These are phyloP conservation scores for Botrytis pseudocinerea DNA, from an alignment of 2,329 filamentous ascomycete species.

Conservation along the genomic window DNA sequence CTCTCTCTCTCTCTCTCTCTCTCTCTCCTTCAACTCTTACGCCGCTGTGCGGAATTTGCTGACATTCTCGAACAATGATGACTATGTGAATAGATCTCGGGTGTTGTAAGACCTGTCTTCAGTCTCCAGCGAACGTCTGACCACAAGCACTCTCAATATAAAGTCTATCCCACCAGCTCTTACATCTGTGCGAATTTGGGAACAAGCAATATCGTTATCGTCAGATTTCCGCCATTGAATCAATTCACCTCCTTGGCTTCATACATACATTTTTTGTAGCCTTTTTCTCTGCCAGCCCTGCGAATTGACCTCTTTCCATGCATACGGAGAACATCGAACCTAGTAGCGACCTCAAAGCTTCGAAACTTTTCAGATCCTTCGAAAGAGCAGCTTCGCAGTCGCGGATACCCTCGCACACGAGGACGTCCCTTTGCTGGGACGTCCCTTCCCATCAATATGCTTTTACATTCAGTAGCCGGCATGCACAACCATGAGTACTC, in stretches of 20 bases:
- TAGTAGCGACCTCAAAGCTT: neutral
- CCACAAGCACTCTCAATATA: neutral
- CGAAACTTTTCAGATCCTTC: conserved; percentile 2
- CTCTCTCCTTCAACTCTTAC: conserved; percentile 1
- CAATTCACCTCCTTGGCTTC: conserved; percentile 9
- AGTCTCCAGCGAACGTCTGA: conserved; percentile 25
- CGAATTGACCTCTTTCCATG: conserved; percentile 11
- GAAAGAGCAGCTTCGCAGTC: conserved; percentile 5
- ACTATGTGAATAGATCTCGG: conserved; percentile 19
- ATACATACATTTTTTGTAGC: conserved; percentile 2
- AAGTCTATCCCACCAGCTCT: neutral
- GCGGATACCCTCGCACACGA: conserved; percentile 19
- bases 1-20: neutral
- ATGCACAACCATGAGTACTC: conserved; percentile 39
- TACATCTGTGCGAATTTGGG: conserved; percentile 6
- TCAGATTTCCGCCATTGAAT: neutral
- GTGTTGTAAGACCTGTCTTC: conserved; percentile 25
- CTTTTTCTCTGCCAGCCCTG: conserved; percentile 10
- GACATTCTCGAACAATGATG: conserved; percentile 26
- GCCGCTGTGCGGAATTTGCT: conserved; percentile 21
- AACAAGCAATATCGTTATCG: neutral
- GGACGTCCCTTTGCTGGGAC: conserved; percentile 23
- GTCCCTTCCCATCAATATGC: conserved; percentile 35
- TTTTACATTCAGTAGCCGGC: conserved; percentile 37
- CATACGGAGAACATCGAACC: neutral